Conservation (phyloP, 164 flowering plant genomes). For the Stephania cephalantha region DNA sequence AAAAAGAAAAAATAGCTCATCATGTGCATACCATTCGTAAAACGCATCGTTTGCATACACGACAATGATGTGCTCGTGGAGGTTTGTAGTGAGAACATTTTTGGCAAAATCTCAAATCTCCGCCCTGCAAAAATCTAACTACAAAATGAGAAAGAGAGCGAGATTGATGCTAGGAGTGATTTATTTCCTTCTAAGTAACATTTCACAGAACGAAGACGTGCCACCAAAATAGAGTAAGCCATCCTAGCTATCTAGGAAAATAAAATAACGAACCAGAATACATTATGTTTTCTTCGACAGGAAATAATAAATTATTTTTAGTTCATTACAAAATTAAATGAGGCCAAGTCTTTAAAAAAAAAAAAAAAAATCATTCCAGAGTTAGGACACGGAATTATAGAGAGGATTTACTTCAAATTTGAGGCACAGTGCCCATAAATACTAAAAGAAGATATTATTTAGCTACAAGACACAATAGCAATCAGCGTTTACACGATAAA, state of each 20-base stretch:
- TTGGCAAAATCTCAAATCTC: slow-evolving; percentile 92
- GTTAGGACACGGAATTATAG: neutral
- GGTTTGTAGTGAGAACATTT: slow-evolving; percentile 89
- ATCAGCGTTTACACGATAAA: neutral
- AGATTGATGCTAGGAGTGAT: neutral
- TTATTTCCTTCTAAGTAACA: neutral
- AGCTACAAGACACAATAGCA: neutral
- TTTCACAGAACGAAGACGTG: neutral
- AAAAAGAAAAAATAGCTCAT: too few species aligned
- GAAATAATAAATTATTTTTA: too few species aligned
- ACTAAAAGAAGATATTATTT: neutral
- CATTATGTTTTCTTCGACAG: neutral
- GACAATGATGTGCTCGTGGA: slow-evolving; percentile 96
- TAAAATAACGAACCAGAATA: neutral
- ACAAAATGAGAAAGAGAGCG: neutral
- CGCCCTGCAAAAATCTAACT: slow-evolving; percentile 51
- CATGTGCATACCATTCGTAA: slow-evolving; percentile 68
- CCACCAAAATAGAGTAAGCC: neutral
- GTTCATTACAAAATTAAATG: neutral
- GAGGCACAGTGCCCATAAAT: neutral
- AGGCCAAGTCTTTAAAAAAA: neutral
- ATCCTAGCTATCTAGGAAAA: neutral
- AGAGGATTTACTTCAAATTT: too few species aligned
- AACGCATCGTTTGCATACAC: slow-evolving; percentile 88
- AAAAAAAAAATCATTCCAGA: neutral